Percentiles rank a stretch among this genome's conserved stretches.
phyloP scores from a whole-genome alignment of 2,329 filamentous ascomycete species.

The Penicillium sp. region DNA sequence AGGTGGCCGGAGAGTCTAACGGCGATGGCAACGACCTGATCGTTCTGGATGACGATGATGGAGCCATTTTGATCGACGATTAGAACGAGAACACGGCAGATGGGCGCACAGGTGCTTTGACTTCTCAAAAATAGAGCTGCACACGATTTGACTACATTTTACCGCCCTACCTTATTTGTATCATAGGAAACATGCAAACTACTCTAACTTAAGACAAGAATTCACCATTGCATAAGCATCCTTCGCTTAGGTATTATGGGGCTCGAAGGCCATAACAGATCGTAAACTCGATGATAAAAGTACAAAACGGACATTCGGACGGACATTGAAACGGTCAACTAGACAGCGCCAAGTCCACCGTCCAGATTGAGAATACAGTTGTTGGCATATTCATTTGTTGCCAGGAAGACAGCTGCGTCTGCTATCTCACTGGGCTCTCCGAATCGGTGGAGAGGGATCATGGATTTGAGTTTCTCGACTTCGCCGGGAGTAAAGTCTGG shows the following conservation, averaged over 20 bases:
- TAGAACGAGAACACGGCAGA: slow-evolving; percentile 32
- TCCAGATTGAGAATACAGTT: slow-evolving; percentile 85
- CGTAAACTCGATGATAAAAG: not conserved
- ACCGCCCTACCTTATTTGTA: not conserved
- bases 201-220: not conserved
- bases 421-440: slow-evolving; percentile 71
- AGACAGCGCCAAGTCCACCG: slow-evolving; percentile 72
- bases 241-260: not conserved
- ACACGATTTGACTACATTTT: not conserved
- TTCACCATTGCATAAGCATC: not conserved
- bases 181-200: not conserved
- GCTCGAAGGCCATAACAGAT: not conserved
- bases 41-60: slow-evolving; percentile 51
- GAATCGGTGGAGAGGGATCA: slow-evolving; percentile 66
- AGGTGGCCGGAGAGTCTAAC: slow-evolving; percentile 40
- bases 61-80: slow-evolving; percentile 66
- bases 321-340: slow-evolving; percentile 39
- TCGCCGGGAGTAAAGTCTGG: slow-evolving; percentile 44
- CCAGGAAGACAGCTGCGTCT: slow-evolving; percentile 77
- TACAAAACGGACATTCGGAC: slow-evolving; percentile 32
- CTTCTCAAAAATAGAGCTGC: not conserved
- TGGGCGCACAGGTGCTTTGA: not conserved
- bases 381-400: slow-evolving; percentile 76
- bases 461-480: slow-evolving; percentile 32
- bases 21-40: slow-evolving; percentile 41